Conservation (phyloP, 192 early-diverging fungal species). For the Linnemannia zychae region DNA sequence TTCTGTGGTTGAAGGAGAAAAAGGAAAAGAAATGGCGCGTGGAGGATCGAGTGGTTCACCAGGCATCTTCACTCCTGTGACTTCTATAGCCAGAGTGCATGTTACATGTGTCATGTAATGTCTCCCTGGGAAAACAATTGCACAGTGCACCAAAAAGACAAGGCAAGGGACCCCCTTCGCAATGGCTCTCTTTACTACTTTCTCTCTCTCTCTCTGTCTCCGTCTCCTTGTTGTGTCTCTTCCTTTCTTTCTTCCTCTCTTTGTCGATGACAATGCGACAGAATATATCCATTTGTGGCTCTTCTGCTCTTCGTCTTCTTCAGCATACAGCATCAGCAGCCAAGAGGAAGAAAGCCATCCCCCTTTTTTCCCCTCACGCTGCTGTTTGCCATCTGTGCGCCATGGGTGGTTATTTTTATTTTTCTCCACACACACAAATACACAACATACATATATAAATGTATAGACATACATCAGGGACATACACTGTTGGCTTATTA, state of each 20-base stretch:
- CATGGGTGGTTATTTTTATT: neutral
- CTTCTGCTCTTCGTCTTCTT: no score
- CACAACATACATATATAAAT: neutral
- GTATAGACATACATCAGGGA: no score
- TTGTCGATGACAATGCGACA: no score
- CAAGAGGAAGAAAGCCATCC: no score
- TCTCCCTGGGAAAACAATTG: neutral
- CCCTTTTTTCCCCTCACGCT: no score
- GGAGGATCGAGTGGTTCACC: constrained; percentile 4
- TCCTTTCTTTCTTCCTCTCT: neutral
- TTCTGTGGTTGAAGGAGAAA: no score
- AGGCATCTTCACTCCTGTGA: neutral
- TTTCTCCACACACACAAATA: neutral
- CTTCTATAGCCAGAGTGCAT: neutral
- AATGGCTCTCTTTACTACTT: neutral
- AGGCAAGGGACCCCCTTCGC: neutral
- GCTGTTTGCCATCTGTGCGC: neutral
- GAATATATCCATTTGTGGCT: no score
- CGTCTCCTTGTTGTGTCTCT: neutral
- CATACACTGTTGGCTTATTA: no score
- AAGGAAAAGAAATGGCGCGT: neutral
- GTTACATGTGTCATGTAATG: neutral
- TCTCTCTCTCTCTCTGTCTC: neutral
- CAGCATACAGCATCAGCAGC: no score
- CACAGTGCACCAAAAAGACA: no score